Conservation (phyloP, 108 stramenopile genomes). For the Schizochytrium sp. region DNA sequence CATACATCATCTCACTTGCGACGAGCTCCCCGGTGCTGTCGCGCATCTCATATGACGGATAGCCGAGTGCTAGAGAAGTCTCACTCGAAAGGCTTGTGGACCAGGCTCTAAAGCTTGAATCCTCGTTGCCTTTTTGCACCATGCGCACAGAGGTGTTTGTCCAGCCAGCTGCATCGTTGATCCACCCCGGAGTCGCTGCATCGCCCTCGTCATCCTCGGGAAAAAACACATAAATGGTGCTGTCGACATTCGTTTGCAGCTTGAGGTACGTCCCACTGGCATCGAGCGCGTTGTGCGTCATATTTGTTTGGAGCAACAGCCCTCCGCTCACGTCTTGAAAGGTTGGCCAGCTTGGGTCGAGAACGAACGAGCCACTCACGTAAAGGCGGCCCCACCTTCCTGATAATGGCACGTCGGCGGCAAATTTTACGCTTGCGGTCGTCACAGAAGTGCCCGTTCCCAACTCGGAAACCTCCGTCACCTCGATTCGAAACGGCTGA, state of each 20-base stretch:
- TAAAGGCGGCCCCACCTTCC: not conserved
- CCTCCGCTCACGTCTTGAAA: not conserved
- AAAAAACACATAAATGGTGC: not conserved
- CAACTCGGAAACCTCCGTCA: not conserved
- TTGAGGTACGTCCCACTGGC: not conserved
- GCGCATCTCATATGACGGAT: not conserved
- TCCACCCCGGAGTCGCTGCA: not conserved
- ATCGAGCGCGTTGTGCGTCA: not conserved
- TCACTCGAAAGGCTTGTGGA: not conserved
- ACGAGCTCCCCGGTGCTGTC: not conserved
- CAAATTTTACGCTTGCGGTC: not conserved
- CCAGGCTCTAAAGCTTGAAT: not conserved
- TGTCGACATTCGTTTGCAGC: not conserved
- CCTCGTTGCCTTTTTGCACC: not conserved
- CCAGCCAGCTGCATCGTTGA: not conserved
- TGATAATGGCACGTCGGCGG: not conserved
- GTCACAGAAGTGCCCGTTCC: not conserved
- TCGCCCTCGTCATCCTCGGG: not conserved
- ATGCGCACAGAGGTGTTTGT: not conserved
- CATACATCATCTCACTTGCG: not conserved
- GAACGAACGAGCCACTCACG: not conserved
- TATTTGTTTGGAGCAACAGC: not conserved
- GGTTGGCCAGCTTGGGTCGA: not conserved
- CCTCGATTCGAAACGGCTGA: not conserved
- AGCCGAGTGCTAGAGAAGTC: not conserved